These are phyloP conservation scores for Pseudocercospora fijiensis DNA, from an alignment of 2,329 filamentous ascomycete genomes.

Conservation along the genomic window DNA sequence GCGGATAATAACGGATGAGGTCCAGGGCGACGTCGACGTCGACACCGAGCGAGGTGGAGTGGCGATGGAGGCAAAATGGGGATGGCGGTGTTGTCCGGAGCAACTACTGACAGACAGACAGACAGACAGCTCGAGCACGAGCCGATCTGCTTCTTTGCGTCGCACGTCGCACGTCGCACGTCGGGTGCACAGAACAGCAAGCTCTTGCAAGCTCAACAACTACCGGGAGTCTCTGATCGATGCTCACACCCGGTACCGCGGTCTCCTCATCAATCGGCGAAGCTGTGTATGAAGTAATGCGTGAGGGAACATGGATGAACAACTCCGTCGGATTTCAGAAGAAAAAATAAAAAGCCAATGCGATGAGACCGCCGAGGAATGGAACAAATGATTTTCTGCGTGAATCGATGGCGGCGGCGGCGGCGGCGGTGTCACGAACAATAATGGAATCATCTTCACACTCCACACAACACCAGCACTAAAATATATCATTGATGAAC, in stretches of 20 bases:
- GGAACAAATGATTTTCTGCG: background rate
- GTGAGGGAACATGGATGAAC: conserved; percentile 3
- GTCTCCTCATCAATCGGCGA: background rate
- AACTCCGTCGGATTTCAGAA: conserved; percentile 1
- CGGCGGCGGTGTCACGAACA: conserved; percentile 7
- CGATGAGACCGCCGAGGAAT: conserved; percentile 3
- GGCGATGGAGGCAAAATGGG: background rate
- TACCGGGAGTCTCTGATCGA: background rate
- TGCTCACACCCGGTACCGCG: background rate
- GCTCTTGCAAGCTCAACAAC: too few species aligned
- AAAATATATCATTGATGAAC: background rate
- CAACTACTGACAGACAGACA: too few species aligned
- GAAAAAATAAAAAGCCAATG: background rate
- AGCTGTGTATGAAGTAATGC: conserved; percentile 1
- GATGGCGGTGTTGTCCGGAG: conserved; percentile 1
- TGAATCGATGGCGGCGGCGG: background rate
- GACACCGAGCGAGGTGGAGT: background rate
- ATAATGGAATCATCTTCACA: background rate
- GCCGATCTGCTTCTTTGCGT: background rate
- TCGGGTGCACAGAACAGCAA: background rate
- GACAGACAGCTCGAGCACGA: background rate
- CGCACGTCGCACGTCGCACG: background rate
- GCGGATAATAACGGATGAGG: background rate
- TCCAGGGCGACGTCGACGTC: too few species aligned
- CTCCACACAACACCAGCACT: background rate